Evolutionary conservation across 2,329 filamentous ascomycete genomes (phyloP), one percentile per base, ranked within the genome.

Genomic region (Annulohypoxylon truncatum): DNA sequence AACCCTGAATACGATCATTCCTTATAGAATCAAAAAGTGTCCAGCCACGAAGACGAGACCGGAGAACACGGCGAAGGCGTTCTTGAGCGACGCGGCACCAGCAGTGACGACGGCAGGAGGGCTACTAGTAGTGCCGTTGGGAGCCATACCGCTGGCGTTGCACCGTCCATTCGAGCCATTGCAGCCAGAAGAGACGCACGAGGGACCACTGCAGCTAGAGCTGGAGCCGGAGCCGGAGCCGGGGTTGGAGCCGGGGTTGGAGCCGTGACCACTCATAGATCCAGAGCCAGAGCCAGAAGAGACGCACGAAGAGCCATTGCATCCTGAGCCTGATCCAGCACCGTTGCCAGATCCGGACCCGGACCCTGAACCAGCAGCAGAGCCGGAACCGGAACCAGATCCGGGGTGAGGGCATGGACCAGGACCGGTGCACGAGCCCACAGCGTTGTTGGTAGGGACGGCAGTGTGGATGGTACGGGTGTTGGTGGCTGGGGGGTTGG

Each of bases 41-140:
- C 69, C 76, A 13, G 69, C 73, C 8, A 74, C 61, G 42, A 78
- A 59, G 28, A 72, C 74, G 29, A 77, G 53, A 40, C 73, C 73
- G 20, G 70, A 72, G 28, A 76, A 59, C 12, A 74, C 57, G 18
- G 70, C 62, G 53, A 78, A 59, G 15, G 74, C 72, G 42, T 71
- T 70, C 71, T 71, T 74, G 55, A 76, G 28, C 6, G 75, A 72
- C 5, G 73, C 52, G 9, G 75, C 74, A 51, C 72, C 72, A 22
- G 71, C 73, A 31, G 69, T 73, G 31, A 73, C 58, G 7, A 67
- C 54, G 31, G 65, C 47, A 4, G 68, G 62, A 13, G 65, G 67
- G 44, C 42, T 63, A 56, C 52, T 71, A 6, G 46, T 57, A 38
- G 64, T 74, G 64, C 64, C 64, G 42, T 73, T 76, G 56, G 62